Percentiles rank a stretch among this genome's conserved stretches.
Evolutionary conservation across 164 flowering plant species (phyloP).

Genomic region (Magnolia sinica): DNA sequence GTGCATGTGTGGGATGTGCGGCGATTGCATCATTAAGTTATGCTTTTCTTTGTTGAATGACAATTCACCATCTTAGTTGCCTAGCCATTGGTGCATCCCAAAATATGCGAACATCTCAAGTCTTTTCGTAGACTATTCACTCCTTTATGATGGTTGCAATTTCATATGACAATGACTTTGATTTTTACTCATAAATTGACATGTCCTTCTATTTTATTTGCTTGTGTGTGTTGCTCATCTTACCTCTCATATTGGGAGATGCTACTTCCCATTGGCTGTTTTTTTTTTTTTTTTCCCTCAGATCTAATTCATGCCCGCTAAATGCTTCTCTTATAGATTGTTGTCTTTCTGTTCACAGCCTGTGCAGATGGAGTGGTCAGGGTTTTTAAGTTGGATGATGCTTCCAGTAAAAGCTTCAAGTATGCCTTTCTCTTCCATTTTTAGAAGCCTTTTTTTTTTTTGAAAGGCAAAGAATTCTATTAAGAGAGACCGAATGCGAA

Average conservation of each 20-base stretch:
- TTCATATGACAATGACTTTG: not conserved
- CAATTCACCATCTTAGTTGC: too few species aligned
- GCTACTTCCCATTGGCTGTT: too few species aligned
- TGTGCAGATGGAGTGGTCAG: constrained; percentile 91
- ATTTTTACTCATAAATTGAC: not conserved
- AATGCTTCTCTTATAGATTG: not conserved
- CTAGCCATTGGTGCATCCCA: not conserved
- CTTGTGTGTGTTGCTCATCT: not conserved
- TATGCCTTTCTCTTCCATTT: constrained; percentile 26
- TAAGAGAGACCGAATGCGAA: too few species aligned
- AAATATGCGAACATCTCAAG: not conserved
- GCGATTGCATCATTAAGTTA: too few species aligned
- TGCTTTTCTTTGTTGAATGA: too few species aligned
- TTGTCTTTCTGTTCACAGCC: constrained; percentile 38
- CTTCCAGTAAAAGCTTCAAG: constrained; percentile 89
- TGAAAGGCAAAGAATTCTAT: too few species aligned
- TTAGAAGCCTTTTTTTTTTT: too few species aligned
- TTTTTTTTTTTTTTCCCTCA: not conserved
- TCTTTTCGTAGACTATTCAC: not conserved
- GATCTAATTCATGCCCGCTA: not conserved
- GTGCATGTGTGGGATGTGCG: too few species aligned
- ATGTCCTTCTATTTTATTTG: not conserved
- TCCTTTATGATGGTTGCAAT: not conserved
- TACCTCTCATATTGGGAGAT: too few species aligned
- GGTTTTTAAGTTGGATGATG: constrained; percentile 90